These are phyloP conservation scores for Rhizophagus clarus DNA, from an alignment of 192 early-diverging fungal genomes.

Conservation along the genomic window DNA sequence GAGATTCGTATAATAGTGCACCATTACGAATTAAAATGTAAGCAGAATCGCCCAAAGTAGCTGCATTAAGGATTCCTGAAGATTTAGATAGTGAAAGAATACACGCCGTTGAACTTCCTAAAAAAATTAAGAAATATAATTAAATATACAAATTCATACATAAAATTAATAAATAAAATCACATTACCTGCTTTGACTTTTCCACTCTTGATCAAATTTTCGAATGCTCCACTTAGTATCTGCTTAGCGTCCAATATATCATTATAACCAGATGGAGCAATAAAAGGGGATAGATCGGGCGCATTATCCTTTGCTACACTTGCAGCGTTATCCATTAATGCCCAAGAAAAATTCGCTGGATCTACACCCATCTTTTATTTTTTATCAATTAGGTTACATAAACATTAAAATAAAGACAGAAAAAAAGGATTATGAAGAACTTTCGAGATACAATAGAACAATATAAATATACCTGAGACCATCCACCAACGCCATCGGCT, in stretches of 20 bases:
- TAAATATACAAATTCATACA: not conserved
- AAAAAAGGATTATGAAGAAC: constrained; percentile 24
- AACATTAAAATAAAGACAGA: constrained; percentile 17
- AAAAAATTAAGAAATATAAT: not conserved
- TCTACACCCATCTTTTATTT: constrained; percentile 42
- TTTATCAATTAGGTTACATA: not conserved
- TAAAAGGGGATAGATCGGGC: constrained; percentile 26
- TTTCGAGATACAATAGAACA: too few species aligned
- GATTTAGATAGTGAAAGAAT: constrained; percentile 57
- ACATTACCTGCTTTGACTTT: constrained; percentile 53
- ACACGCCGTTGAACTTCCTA: constrained; percentile 60
- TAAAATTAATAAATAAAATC: constrained; percentile 9
- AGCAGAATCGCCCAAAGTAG: constrained; percentile 60
- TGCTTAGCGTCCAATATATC: constrained; percentile 50
- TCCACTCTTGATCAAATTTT: constrained; percentile 47
- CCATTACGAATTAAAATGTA: constrained; percentile 58
- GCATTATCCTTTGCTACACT: constrained; percentile 43
- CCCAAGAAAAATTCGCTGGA: constrained; percentile 59
- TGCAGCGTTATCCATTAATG: constrained; percentile 63
- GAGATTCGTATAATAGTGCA: constrained; percentile 56
- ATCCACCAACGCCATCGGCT: constrained; percentile 64
- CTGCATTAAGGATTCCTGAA: constrained; percentile 55
- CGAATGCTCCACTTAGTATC: constrained; percentile 55
- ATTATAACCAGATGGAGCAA: not conserved
- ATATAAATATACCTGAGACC: constrained; percentile 51